Conservation (phyloP, 768 basidiomycete species). For the Sporobolomyces pararoseus region DNA sequence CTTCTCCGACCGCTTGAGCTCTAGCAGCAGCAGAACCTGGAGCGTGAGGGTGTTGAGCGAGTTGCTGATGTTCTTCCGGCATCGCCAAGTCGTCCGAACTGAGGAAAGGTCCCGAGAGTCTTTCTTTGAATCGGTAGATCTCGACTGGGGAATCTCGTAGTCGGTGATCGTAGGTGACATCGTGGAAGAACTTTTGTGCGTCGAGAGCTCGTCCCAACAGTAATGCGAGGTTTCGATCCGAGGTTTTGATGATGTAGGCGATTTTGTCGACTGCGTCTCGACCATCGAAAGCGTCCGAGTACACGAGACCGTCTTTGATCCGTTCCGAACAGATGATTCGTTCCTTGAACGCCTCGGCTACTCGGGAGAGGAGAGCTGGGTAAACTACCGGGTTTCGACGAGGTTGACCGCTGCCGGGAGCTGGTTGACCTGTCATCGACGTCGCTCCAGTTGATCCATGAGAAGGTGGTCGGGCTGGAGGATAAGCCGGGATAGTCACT, state of each 20-base stretch:
- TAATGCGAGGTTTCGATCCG: constrained; percentile 90
- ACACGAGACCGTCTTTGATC: constrained; percentile 89
- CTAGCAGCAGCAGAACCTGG: constrained; percentile 20
- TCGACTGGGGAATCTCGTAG: constrained; percentile 81
- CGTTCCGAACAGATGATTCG: constrained; percentile 73
- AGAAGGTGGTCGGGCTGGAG: constrained; percentile 10
- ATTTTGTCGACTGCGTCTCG: constrained; percentile 96
- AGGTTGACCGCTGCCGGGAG: background rate
- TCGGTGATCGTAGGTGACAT: constrained; percentile 97
- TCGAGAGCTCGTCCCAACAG: constrained; percentile 93
- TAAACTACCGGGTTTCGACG: constrained; percentile 55
- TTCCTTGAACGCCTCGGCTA: constrained; percentile 86
- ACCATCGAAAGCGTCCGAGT: constrained; percentile 94
- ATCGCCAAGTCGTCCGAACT: constrained; percentile 15
- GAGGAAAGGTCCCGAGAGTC: constrained; percentile 70
- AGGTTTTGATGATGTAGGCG: constrained; percentile 96
- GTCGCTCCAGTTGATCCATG: constrained; percentile 17
- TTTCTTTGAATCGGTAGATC: constrained; percentile 86
- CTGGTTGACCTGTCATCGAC: background rate
- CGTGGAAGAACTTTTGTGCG: constrained; percentile 98
- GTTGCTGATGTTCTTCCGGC: constrained; percentile 6
- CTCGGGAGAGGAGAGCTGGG: constrained; percentile 90
- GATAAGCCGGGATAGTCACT: constrained; percentile 3
- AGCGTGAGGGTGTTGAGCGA: constrained; percentile 24
- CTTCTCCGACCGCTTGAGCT: constrained; percentile 24